phyloP scores from a whole-genome alignment of 2,329 filamentous ascomycete genomes.

The Paradendryphiella salina region DNA sequence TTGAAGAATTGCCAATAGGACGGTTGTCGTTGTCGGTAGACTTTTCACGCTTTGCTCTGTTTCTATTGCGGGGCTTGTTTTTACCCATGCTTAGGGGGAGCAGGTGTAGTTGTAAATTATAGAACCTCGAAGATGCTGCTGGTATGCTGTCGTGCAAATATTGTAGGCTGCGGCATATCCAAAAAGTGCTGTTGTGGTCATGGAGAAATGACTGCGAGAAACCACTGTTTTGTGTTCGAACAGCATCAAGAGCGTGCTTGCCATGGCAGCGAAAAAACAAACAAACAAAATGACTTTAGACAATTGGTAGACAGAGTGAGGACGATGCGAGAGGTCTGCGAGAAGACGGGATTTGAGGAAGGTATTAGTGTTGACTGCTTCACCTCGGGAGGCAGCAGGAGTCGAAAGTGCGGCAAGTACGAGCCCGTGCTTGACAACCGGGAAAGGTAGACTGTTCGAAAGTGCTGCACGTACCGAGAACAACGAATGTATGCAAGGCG shows the following conservation, averaged over 20 bases:
- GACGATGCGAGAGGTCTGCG: background rate
- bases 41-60: conserved; percentile 5
- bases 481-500: background rate
- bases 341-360: background rate
- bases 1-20: background rate
- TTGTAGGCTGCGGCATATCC: conserved; percentile 13
- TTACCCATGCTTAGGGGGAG: conserved; percentile 25
- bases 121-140: conserved; percentile 27
- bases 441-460: background rate
- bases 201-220: background rate
- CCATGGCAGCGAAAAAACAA: conserved; percentile 5
- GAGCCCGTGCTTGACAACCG: background rate
- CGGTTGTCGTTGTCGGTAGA: background rate
- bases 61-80: conserved; percentile 8
- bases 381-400: conserved; percentile 10
- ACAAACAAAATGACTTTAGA: conserved; percentile 1
- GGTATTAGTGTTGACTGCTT: background rate
- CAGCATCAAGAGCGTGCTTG: conserved; percentile 10
- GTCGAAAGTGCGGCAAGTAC: background rate
- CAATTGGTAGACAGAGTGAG: background rate
- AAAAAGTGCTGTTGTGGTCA: conserved; percentile 17
- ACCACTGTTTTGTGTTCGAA: conserved; percentile 1
- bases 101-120: conserved; percentile 30
- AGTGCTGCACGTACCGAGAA: background rate
- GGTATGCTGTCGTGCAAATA: conserved; percentile 29